Percentiles rank a stretch among this genome's conserved stretches.
These are phyloP conservation scores for Candida pini DNA, from an alignment of 805 yeast species.

Conservation along the genomic window DNA sequence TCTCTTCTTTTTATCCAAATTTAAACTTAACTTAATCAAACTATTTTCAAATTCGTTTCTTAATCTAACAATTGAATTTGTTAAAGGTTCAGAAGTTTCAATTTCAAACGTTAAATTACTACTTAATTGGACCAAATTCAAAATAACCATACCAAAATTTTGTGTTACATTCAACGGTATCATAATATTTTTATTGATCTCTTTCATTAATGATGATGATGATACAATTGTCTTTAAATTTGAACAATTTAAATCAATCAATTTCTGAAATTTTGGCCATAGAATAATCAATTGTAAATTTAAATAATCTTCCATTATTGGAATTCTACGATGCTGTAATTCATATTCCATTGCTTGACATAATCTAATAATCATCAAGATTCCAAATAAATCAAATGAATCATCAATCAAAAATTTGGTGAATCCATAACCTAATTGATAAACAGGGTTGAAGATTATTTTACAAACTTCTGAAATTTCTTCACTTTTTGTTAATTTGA, in stretches of 20 bases:
- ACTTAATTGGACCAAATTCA: conserved; percentile 61
- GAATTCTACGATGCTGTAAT: conserved; percentile 63
- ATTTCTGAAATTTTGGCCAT: conserved; percentile 83
- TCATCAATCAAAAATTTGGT: conserved; percentile 34
- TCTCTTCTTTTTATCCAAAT: conserved; percentile 38
- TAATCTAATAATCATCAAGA: conserved; percentile 67
- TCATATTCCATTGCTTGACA: conserved; percentile 60
- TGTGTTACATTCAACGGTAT: conserved; percentile 67
- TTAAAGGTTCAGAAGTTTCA: conserved; percentile 61
- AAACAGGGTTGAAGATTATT: conserved; percentile 49
- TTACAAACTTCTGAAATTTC: conserved; percentile 41
- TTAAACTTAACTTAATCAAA: conserved; percentile 61
- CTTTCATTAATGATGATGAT: conserved; percentile 29
- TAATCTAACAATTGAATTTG: conserved; percentile 60
- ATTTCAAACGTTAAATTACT: conserved; percentile 26
- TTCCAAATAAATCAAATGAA: conserved; percentile 71
- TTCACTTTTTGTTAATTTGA: conserved; percentile 42
- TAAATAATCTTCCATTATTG: conserved; percentile 65
- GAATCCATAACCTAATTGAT: conserved; percentile 42
- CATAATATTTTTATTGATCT: conserved; percentile 24
- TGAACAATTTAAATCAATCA: conserved; percentile 74
- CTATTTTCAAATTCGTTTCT: conserved; percentile 76
- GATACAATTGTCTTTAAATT: conserved; percentile 51
- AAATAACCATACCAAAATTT: conserved; percentile 66
- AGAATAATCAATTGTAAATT: conserved; percentile 58